A percentile compares a stretch with the other conserved stretches of the same genome.
Conservation (phyloP, 225 moss, liverwort and hornwort species). For the Physcomitrellopsis africana region DNA sequence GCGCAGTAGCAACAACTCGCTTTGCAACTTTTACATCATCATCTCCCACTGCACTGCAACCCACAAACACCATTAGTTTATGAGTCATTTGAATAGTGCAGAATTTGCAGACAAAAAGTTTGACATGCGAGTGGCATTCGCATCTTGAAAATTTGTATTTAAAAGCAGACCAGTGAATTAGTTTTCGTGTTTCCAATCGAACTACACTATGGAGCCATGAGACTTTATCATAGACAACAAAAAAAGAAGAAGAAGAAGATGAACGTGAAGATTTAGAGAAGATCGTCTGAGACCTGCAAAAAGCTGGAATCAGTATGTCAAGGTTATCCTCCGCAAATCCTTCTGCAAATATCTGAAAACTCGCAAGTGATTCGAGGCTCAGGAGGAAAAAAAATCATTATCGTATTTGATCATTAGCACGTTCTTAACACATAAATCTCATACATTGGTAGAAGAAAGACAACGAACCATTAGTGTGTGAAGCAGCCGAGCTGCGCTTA, state of each 20-base stretch:
- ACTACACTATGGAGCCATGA: no score
- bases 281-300: constrained; percentile 54
- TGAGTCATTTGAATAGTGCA: background rate
- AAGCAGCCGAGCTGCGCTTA: constrained; percentile 80
- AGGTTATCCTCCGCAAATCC: constrained; percentile 54
- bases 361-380: background rate
- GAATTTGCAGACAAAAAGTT: background rate
- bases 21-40: constrained; percentile 82
- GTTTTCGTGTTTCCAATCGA: no score
- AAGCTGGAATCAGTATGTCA: constrained; percentile 74
- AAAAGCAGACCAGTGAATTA: no score
- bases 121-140: background rate
- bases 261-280: background rate
- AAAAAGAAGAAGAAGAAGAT: background rate
- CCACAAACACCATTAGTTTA: constrained; percentile 4
- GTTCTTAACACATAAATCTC: background rate
- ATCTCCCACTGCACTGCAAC: constrained; percentile 94
- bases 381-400: constrained; percentile 11
- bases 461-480: constrained; percentile 70
- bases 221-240: no score
- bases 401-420: background rate
- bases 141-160: no score
- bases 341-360: constrained; percentile 76
- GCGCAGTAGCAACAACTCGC: constrained; percentile 63
- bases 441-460: constrained; percentile 8